Base-by-base conservation (phyloP, 108 stramenopile genomes). In the Nitzschia inconspicua region DNA sequence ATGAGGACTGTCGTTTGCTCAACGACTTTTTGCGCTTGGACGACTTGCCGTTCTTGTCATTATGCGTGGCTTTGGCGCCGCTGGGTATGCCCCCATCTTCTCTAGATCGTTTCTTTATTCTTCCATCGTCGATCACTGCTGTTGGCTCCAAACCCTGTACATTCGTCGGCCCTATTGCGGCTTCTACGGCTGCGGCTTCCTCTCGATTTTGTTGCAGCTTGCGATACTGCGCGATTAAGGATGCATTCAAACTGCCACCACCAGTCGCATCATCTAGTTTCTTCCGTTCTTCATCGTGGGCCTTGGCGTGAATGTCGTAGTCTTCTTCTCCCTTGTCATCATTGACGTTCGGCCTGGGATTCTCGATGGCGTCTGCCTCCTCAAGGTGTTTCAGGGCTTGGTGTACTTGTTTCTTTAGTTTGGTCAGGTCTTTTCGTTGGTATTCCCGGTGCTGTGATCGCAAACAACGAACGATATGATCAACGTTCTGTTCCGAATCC, bases 391-490 rank as follows among this genome's bases (percentile, higher is more conserved):
- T 50, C 20, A 90, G 57, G 16, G 68, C 69, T 4, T 30, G 55
- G 44, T 86, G 80, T 5, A 87, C 82, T 16, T 83, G 68, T 0
- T 55, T 51, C 26, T 71, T 63, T 8, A 89, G 53, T 54, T 57
- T 57, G 5, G 56, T 52, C 0, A 44, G 23, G 30, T 85, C 82
- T 51, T 85, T 89, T n/a, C 87, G 64, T 68, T 75, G 74, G 56
- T 89, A 89, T 51, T 89, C 87, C 13, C 84, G 82, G 59, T 86
- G 75, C 26, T 82, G 66, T 2, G 66, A 56, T n/a, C 57, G 34
- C 43, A 80, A 37, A 19, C 65, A 63, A 23, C 66, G 47, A 14
- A 67, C 55, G 22, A 75, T 41, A 28, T 72, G 41, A 58, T 80
- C 79, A 0, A 44, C 51, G 20, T 65, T 70, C 23, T 60, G 64